phyloP scores from a whole-genome alignment of 306 rosid genomes.

The Cajanus cajan region DNA sequence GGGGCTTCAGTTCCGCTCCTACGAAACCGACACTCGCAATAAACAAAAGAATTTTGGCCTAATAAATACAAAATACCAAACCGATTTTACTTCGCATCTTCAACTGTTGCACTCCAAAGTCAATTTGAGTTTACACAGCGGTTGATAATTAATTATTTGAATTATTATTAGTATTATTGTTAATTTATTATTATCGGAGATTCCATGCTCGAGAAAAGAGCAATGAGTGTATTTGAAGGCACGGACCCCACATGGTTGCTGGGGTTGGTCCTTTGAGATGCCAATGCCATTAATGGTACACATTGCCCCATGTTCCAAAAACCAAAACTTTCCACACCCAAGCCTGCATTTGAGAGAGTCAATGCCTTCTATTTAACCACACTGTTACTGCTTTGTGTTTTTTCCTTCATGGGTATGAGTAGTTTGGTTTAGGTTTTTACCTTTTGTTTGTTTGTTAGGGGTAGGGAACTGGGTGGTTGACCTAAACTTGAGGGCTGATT shows the following conservation, averaged over 20 bases:
- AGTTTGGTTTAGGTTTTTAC: conserved; percentile 17
- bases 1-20: not conserved
- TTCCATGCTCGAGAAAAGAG: conserved; percentile 55
- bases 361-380: conserved; percentile 36
- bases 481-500: conserved; percentile 51
- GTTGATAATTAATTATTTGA: not conserved
- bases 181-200: conserved; percentile 34
- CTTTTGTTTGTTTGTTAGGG: conserved; percentile 17
- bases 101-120: not conserved
- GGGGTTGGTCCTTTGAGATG: conserved; percentile 30
- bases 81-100: not conserved
- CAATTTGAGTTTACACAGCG: not conserved
- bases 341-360: conserved; percentile 38
- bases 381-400: conserved; percentile 24
- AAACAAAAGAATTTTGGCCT: not conserved
- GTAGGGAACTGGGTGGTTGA: conserved; percentile 58
- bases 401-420: conserved; percentile 47
- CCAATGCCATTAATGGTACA: conserved; percentile 47
- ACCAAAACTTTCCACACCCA: conserved; percentile 25
- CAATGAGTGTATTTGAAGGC: conserved; percentile 77
- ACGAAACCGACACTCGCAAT: conserved; percentile 9
- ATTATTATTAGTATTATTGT: not conserved
- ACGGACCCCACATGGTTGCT: conserved; percentile 60
- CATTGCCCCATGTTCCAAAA: conserved; percentile 18
- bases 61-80: conserved; percentile 13